Conservation (phyloP, 2,329 filamentous ascomycete genomes). For the Ilyonectria mors-panacis region DNA sequence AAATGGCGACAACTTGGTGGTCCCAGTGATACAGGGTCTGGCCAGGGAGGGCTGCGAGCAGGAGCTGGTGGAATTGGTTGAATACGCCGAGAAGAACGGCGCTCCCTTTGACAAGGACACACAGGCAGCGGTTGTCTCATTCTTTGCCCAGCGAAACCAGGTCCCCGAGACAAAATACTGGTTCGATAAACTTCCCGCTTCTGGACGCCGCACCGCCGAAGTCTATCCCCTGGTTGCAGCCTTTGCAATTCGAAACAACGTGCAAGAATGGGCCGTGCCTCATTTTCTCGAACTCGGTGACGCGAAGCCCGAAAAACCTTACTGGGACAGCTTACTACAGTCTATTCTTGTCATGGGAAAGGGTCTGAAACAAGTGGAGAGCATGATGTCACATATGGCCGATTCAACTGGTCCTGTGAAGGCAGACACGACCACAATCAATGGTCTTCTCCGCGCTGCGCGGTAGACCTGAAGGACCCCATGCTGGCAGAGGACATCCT, state of each 20-base stretch:
- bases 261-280: conserved; percentile 73
- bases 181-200: conserved; percentile 70
- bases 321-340: conserved; percentile 83
- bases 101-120: conserved; percentile 61
- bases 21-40: conserved; percentile 67
- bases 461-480: conserved; percentile 78
- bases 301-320: conserved; percentile 63
- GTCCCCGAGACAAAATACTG: conserved; percentile 76
- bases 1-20: conserved; percentile 44
- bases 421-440: conserved; percentile 81
- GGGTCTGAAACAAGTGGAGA: conserved; percentile 65
- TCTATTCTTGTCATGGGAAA: conserved; percentile 79
- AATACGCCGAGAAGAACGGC: conserved; percentile 65
- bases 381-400: conserved; percentile 81
- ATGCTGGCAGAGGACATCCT: conserved; percentile 83
- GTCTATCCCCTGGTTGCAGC: conserved; percentile 51
- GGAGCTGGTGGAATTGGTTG: conserved; percentile 70
- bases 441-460: conserved; percentile 81
- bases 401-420: conserved; percentile 65
- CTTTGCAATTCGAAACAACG: conserved; percentile 72
- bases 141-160: conserved; percentile 72
- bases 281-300: conserved; percentile 70
- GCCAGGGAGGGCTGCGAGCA: conserved; percentile 70
- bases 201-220: conserved; percentile 36
- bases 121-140: conserved; percentile 71